phyloP scores from a whole-genome alignment of 176 grass and related monocot species.

The Areca catechu region DNA sequence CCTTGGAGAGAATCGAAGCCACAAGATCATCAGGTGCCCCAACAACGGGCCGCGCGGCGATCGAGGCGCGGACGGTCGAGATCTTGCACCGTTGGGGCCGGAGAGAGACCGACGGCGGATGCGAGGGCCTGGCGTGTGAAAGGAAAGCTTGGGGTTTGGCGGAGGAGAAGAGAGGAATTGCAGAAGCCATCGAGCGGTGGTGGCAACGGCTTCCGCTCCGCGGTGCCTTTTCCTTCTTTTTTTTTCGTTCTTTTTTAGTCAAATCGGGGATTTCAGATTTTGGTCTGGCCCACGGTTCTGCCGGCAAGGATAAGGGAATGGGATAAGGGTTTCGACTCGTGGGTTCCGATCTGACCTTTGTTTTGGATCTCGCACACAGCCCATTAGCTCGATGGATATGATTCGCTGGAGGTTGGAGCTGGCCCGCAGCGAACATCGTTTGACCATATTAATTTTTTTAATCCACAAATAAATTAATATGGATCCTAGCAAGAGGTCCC shows the following conservation, averaged over 20 bases:
- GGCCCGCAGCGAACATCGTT: no score
- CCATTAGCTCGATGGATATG: no score
- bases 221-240: background rate
- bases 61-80: slow-evolving; percentile 40
- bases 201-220: background rate
- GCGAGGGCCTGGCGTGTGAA: slow-evolving; percentile 15
- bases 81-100: slow-evolving; percentile 22
- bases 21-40: slow-evolving; percentile 54
- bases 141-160: slow-evolving; percentile 4
- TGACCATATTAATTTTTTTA: no score
- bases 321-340: no score
- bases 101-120: slow-evolving; percentile 16
- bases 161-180: slow-evolving; percentile 2
- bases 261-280: background rate
- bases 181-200: background rate
- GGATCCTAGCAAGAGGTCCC: no score
- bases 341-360: no score
- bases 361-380: no score
- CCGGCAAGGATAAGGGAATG: no score
- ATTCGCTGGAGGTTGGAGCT: no score
- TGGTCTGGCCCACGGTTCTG: background rate
- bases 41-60: slow-evolving; percentile 29
- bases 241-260: background rate
- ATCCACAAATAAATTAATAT: no score
- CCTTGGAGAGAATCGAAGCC: slow-evolving; percentile 79